Base-by-base conservation (phyloP, 805 yeast genomes). In the Grigorovia transvaalensis region DNA sequence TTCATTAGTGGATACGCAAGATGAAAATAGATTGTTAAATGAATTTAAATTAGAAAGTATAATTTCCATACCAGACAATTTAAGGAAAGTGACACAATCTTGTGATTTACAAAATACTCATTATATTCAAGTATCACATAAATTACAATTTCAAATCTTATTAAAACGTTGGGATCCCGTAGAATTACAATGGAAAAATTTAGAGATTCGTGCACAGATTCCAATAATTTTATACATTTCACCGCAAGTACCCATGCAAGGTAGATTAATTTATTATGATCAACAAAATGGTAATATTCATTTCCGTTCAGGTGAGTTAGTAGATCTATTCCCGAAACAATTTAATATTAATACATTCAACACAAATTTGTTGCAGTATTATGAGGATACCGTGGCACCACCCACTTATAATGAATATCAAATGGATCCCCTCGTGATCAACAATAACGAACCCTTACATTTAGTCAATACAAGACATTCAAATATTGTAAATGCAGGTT, bases 151-250 rank as follows among this genome's bases (percentile, higher is more conserved):
- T 56, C 82, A 78, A 19, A 79, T 90, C 48, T 80, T 82, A 7
- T 72, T 90, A 57, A 68, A 78, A 43, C 51, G 58, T 20, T 15
- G 47, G 9, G 53, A 53, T 8, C 45, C 40, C 62, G 80, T 84
- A 0, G 88, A 83, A 58, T 89, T 89, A 2, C 91, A 86, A 61
- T 90, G 90, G 5, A 93, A 86, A 61, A 81, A 81, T 3, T 84
- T 95, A 9, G 97, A 90, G 67, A 74, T 91, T 50, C 74, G 96
- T 29, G 96, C 96, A 0, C 83, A 91, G 5, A 69, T 91, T 48
- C 97, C 98, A 0, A 75, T 90, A 4, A 75, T 74, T 35, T 63
- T 86, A 19, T 85, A 79, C 66, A 78, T 87, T 15, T 76, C 82
- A 18, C 96, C 97, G 1, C 83, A 84, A 59, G 84, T 88, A 6